A percentile compares a stretch with the other conserved stretches of the same genome.
phyloP scores from a whole-genome alignment of 2,329 filamentous ascomycete genomes.

The Ascochyta clinopodiicola region DNA sequence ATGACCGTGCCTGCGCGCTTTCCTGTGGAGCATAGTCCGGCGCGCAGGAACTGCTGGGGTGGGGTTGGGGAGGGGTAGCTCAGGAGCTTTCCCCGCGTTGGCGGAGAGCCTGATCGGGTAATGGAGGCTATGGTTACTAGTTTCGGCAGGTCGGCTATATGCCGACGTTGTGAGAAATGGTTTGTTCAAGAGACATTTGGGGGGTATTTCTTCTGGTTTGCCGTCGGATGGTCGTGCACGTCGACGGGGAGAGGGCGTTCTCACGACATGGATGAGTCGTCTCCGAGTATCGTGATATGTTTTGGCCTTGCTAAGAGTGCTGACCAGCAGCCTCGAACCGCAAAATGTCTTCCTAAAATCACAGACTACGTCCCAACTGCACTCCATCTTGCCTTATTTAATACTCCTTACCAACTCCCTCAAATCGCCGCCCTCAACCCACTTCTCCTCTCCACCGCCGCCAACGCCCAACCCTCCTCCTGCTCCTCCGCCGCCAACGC shows the following conservation, averaged over 20 bases:
- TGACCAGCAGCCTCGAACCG: too few species aligned
- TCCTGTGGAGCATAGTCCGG: slow-evolving; percentile 1
- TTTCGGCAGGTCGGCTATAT: not conserved
- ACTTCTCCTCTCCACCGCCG: slow-evolving; percentile 52
- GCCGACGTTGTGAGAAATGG: not conserved
- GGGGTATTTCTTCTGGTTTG: too few species aligned
- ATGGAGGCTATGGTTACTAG: not conserved
- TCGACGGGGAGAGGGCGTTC: not conserved
- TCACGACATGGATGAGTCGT: too few species aligned
- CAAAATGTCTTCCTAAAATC: too few species aligned
- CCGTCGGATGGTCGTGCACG: not conserved
- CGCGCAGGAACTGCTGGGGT: slow-evolving; percentile 2
- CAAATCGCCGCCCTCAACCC: slow-evolving; percentile 59
- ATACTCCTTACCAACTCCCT: slow-evolving; percentile 57
- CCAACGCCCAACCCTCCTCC: slow-evolving; percentile 46
- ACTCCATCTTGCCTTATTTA: slow-evolving; percentile 22
- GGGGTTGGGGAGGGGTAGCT: slow-evolving; percentile 14
- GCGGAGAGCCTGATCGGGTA: not conserved
- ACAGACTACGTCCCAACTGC: too few species aligned
- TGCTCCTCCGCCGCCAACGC: slow-evolving; percentile 48
- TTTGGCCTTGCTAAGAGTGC: too few species aligned
- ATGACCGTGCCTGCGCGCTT: not conserved
- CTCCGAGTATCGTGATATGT: too few species aligned
- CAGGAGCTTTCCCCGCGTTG: slow-evolving; percentile 1
- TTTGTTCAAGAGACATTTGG: too few species aligned